Evolutionary conservation across 495 filamentous ascomycete species (phyloP).

Genomic region (Neurospora sp.): DNA sequence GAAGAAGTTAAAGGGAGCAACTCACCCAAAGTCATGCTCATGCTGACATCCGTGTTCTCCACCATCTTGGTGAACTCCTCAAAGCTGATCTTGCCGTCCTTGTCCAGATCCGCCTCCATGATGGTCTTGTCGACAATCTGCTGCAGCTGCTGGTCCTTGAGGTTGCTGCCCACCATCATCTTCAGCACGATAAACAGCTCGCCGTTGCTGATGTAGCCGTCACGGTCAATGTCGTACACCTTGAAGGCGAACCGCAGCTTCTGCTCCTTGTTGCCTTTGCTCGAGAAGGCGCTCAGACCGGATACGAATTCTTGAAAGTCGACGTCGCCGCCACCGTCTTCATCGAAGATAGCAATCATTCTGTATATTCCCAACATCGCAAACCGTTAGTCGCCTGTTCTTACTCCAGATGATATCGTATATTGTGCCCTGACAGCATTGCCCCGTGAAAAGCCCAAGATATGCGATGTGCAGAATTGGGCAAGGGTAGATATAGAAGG

Average conservation of each 20-base stretch:
- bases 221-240: constrained; percentile 98
- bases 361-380: constrained; percentile 26
- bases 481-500: background rate
- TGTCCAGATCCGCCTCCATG: constrained; percentile 96
- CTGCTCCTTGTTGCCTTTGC: constrained; percentile 98
- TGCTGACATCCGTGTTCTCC: constrained; percentile 90
- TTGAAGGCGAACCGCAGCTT: constrained; percentile 98
- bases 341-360: constrained; percentile 99
- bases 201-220: constrained; percentile 97
- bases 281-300: constrained; percentile 87
- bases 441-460: background rate
- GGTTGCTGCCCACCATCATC: constrained; percentile 99
- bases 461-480: background rate
- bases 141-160: constrained; percentile 98
- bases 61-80: constrained; percentile 99
- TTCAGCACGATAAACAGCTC: constrained; percentile 99
- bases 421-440: background rate
- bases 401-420: background rate
- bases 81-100: constrained; percentile 97
- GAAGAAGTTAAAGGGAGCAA: constrained; percentile 6
- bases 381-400: background rate
- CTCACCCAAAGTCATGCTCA: constrained; percentile 96
- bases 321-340: constrained; percentile 95
- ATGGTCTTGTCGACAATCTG: constrained; percentile 99
- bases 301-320: constrained; percentile 99